Evolutionary conservation across 148 eudicot genomes (phyloP).

Genomic region (Arctostaphylos glauca): DNA sequence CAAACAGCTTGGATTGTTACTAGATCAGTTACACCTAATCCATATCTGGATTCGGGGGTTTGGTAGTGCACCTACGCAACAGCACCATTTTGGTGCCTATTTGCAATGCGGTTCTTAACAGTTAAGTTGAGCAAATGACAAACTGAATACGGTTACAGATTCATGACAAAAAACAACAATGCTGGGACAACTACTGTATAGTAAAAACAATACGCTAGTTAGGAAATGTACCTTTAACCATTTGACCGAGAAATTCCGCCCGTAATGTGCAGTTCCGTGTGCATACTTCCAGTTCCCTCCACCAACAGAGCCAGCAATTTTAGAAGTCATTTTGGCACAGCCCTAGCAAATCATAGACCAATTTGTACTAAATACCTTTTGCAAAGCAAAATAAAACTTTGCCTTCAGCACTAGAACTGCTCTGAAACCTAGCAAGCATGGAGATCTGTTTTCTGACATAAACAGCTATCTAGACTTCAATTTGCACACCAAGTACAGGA

Average conservation of each 20-base stretch:
- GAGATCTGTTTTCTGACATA: not conserved
- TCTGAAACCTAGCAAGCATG: not conserved
- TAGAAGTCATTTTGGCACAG: constrained; percentile 94
- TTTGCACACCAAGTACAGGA: constrained; percentile 8
- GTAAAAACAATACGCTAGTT: no score
- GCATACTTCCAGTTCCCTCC: constrained; percentile 99
- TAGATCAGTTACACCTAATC: no score
- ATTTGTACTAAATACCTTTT: constrained; percentile 16
- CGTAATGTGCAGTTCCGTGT: constrained; percentile 97
- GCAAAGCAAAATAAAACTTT: not conserved
- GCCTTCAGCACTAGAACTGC: constrained; percentile 7
- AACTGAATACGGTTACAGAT: constrained; percentile 4
- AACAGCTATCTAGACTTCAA: not conserved
- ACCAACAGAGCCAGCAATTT: constrained; percentile 79
- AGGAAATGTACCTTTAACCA: constrained; percentile 75
- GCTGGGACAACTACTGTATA: no score
- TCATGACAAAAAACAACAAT: not conserved
- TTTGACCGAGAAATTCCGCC: constrained; percentile 89
- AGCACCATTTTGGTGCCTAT: no score
- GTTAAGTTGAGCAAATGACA: not conserved
- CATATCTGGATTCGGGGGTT: no score
- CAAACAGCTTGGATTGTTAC: no score
- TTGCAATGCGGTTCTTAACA: not conserved
- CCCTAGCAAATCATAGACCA: constrained; percentile 52
- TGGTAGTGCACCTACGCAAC: no score